Evolutionary conservation across 495 filamentous ascomycete genomes (phyloP).

Genomic region (Stereocaulon alpinum): DNA sequence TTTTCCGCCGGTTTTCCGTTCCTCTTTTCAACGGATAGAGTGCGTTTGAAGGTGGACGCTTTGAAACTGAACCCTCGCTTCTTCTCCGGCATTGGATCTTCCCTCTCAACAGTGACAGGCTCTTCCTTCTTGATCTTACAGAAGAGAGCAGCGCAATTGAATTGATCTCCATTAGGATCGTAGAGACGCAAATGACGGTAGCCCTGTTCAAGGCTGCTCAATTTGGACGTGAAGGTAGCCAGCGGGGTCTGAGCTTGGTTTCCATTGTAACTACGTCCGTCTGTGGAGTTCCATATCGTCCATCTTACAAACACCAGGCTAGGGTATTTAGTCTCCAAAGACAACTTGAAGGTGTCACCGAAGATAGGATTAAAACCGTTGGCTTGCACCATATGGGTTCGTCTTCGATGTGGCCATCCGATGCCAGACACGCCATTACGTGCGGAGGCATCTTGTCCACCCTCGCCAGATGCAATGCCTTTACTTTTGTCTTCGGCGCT

Average conservation of each 20-base stretch:
- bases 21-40: conserved; percentile 34
- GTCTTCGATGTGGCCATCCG: conserved; percentile 63
- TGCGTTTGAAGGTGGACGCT: conserved; percentile 42
- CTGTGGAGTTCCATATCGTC: conserved; percentile 74
- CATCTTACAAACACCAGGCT: conserved; percentile 89
- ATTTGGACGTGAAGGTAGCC: conserved; percentile 85
- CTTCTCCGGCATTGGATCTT: conserved; percentile 41
- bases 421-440: conserved; percentile 60
- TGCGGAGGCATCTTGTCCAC: conserved; percentile 60
- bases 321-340: conserved; percentile 79
- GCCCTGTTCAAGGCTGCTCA: conserved; percentile 81
- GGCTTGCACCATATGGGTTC: conserved; percentile 65
- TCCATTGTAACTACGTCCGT: conserved; percentile 52
- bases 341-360: conserved; percentile 61
- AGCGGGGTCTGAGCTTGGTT: conserved; percentile 51
- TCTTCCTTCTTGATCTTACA: conserved; percentile 67
- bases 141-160: conserved; percentile 89
- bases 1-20: conserved; percentile 13
- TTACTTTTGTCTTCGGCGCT: conserved; percentile 81
- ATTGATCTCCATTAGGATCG: conserved; percentile 79
- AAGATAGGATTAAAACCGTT: conserved; percentile 92
- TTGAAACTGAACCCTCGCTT: conserved; percentile 32
- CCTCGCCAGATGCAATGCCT: conserved; percentile 50
- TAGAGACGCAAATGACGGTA: conserved; percentile 94
- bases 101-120: conserved; percentile 38